Evolutionary conservation across 768 basidiomycete genomes (phyloP).

Genomic region (Amyloporia xantha): DNA sequence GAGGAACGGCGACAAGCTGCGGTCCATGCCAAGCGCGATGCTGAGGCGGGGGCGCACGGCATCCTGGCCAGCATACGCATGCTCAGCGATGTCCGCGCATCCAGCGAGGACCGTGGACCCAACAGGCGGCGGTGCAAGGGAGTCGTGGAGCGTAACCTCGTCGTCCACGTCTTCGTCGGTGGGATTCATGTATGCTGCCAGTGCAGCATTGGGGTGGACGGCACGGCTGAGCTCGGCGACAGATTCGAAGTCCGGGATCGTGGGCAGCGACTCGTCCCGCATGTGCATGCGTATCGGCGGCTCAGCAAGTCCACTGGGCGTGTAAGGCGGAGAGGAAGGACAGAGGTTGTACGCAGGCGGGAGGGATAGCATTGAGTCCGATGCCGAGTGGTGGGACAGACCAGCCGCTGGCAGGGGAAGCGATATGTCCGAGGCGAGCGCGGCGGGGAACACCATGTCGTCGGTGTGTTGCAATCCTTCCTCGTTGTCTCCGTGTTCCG

Average conservation of each 20-base stretch:
- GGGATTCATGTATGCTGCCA: not conserved
- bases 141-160: not conserved
- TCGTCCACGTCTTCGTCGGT: not conserved
- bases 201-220: not conserved
- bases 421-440: too few relatives aligned
- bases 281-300: not conserved
- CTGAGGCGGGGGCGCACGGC: not conserved
- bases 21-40: not conserved
- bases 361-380: too few relatives aligned
- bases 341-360: not conserved
- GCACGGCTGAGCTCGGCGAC: not conserved
- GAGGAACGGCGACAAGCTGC: constrained; percentile 13
- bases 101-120: not conserved
- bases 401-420: too few relatives aligned
- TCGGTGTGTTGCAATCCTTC: too few relatives aligned
- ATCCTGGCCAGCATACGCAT: not conserved
- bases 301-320: not conserved
- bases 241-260: not conserved
- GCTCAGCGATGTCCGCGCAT: not conserved
- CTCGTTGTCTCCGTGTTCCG: not conserved
- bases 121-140: too few relatives aligned
- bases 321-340: not conserved
- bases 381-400: too few relatives aligned
- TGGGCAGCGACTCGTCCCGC: not conserved
- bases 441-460: too few relatives aligned